Conservation (phyloP, 2,329 filamentous ascomycete genomes). For the Botrytis porri region DNA sequence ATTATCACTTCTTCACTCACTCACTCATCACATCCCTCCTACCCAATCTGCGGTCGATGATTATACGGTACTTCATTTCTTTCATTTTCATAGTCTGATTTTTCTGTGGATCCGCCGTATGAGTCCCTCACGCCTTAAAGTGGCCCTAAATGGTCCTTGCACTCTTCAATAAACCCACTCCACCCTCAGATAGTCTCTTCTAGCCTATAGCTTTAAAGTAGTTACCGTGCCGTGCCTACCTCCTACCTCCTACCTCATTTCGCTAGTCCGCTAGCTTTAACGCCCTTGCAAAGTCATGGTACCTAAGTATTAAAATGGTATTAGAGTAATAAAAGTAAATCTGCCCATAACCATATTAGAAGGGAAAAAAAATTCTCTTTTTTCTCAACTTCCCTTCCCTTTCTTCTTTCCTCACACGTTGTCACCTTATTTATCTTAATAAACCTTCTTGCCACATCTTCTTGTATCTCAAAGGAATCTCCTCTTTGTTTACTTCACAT, state of each 20-base stretch:
- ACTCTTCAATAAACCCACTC: not conserved
- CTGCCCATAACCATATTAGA: conserved; percentile 11
- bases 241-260: conserved; percentile 17
- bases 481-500: conserved; percentile 11
- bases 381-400: conserved; percentile 8
- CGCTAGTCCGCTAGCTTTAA: conserved; percentile 15
- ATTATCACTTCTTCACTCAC: not conserved
- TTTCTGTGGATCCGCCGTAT: not conserved
- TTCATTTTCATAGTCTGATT: not conserved
- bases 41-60: not conserved
- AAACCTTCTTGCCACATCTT: conserved; percentile 10
- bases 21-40: not conserved
- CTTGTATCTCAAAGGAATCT: not conserved
- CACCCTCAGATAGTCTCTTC: not conserved
- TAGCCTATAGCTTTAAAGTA: conserved; percentile 7
- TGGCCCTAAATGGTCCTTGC: not conserved
- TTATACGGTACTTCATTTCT: not conserved
- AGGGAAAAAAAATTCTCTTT: conserved; percentile 15
- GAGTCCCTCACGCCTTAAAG: not conserved
- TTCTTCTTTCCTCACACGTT: conserved; percentile 2
- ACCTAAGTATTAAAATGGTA: conserved; percentile 1
- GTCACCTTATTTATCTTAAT: conserved; percentile 7
- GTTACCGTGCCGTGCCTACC: conserved; percentile 17
- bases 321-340: conserved; percentile 16
- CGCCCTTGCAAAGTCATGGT: conserved; percentile 23